Evolutionary conservation across 805 yeast genomes (phyloP).

Genomic region (Metschnikowia hibisci): DNA sequence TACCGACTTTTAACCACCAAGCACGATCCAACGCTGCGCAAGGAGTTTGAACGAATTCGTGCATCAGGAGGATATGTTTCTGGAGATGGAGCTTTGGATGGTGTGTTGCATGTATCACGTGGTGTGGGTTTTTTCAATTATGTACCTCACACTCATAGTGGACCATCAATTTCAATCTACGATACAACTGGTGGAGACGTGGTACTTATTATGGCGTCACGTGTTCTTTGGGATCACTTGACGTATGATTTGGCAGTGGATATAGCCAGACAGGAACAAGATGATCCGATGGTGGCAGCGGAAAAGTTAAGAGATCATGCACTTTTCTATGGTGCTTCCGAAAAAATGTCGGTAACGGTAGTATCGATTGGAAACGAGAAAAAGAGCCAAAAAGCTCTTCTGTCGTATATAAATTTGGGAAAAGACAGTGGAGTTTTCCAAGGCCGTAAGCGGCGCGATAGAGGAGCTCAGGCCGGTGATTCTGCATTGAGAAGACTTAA

Average conservation of each 20-base stretch:
- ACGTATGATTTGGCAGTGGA: conserved; percentile 87
- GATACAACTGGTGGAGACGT: conserved; percentile 69
- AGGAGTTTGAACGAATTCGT: conserved; percentile 81
- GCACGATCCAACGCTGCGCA: conserved; percentile 78
- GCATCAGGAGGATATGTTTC: conserved; percentile 89
- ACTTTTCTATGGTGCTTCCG: conserved; percentile 81
- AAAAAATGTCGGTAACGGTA: conserved; percentile 77
- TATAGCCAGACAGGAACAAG: conserved; percentile 73
- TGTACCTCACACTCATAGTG: conserved; percentile 84
- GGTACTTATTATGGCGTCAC: conserved; percentile 77
- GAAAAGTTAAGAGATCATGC: conserved; percentile 92
- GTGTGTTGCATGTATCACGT: conserved; percentile 76
- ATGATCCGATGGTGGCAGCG: conserved; percentile 87
- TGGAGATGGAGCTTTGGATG: conserved; percentile 80
- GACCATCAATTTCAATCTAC: conserved; percentile 70
- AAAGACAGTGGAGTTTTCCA: conserved; percentile 32
- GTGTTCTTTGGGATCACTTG: conserved; percentile 80
- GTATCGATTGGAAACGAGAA: conserved; percentile 59
- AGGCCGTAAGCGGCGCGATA: conserved; percentile 41
- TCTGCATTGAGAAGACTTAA: conserved; percentile 77
- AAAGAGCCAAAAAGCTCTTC: conserved; percentile 25
- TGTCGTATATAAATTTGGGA: conserved; percentile 37
- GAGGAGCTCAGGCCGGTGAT: conserved; percentile 52
- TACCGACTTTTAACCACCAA: conserved; percentile 65
- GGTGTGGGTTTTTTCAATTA: conserved; percentile 88